Evolutionary conservation across 1,284 basidiomycete species (phyloP).

Genomic region (Apiotrichum gracile): DNA sequence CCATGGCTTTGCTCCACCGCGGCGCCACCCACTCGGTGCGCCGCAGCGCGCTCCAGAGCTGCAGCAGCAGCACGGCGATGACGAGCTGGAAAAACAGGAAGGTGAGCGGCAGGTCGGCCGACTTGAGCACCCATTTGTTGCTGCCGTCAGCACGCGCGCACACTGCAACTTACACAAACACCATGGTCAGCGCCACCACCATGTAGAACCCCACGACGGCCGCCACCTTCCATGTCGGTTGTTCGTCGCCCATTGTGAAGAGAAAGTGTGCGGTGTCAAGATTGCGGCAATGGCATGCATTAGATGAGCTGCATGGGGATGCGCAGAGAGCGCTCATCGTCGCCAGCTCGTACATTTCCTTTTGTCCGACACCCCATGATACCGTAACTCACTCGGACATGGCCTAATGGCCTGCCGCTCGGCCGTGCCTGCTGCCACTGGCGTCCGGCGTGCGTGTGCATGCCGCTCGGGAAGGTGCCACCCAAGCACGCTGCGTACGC

Average conservation of each 20-base stretch:
- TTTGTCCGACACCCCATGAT: too few relatives aligned
- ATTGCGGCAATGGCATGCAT: too few relatives aligned
- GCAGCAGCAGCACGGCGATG: conserved; percentile 58
- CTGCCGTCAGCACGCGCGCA: conserved; percentile 16
- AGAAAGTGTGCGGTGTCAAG: too few relatives aligned
- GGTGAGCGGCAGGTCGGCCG: conserved; percentile 60
- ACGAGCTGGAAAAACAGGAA: conserved; percentile 64
- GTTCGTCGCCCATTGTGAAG: conserved; percentile 8
- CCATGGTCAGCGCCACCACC: conserved; percentile 62
- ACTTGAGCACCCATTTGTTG: conserved; percentile 53
- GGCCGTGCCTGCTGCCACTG: too few relatives aligned
- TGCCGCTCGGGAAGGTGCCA: too few relatives aligned
- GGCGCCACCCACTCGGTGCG: not conserved
- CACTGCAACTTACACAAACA: conserved; percentile 61
- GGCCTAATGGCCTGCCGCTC: too few relatives aligned
- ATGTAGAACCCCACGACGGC: conserved; percentile 72
- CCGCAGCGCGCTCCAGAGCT: not conserved
- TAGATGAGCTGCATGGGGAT: too few relatives aligned
- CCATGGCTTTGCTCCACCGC: not conserved
- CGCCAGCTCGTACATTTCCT: too few relatives aligned
- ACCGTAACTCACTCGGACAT: too few relatives aligned
- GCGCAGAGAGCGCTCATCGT: too few relatives aligned
- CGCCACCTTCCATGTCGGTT: conserved; percentile 52
- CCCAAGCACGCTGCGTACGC: too few relatives aligned
- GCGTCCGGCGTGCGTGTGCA: too few relatives aligned